Evolutionary conservation across 2,329 filamentous ascomycete genomes (phyloP).

Genomic region (Chalaropsis thielavioides): DNA sequence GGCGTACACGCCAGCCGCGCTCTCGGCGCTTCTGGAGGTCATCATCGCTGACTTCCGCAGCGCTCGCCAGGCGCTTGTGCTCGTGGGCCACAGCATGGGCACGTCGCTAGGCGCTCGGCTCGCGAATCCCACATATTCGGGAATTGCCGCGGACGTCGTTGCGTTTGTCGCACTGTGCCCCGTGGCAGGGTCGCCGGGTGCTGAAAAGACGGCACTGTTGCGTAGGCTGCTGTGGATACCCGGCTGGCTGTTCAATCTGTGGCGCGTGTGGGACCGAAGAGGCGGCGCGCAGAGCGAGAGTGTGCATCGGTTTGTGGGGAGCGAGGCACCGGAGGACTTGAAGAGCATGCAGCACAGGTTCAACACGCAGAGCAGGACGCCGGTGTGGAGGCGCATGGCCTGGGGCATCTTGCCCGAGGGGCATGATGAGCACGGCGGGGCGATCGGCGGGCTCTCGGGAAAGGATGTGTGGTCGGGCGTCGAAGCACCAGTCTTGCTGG

Average conservation of each 20-base stretch:
- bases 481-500: slow-evolving; percentile 58
- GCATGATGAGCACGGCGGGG: slow-evolving; percentile 36
- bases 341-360: slow-evolving; percentile 55
- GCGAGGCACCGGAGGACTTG: slow-evolving; percentile 48
- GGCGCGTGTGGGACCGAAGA: slow-evolving; percentile 62
- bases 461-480: slow-evolving; percentile 58
- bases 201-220: slow-evolving; percentile 31
- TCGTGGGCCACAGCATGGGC: slow-evolving; percentile 85
- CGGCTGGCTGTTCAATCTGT: slow-evolving; percentile 56
- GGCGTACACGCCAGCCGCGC: slow-evolving; percentile 63
- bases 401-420: slow-evolving; percentile 48
- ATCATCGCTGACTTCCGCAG: slow-evolving; percentile 60
- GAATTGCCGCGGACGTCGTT: slow-evolving; percentile 29
- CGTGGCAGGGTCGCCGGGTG: slow-evolving; percentile 45
- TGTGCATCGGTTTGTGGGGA: slow-evolving; percentile 62
- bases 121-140: slow-evolving; percentile 29
- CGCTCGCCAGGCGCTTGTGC: slow-evolving; percentile 53
- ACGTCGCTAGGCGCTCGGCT: slow-evolving; percentile 62
- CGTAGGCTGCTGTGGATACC: slow-evolving; percentile 54
- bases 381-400: slow-evolving; percentile 71
- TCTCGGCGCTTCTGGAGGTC: slow-evolving; percentile 59
- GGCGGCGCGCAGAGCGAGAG: slow-evolving; percentile 67
- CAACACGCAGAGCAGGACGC: slow-evolving; percentile 70
- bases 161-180: slow-evolving; percentile 68
- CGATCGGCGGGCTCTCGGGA: slow-evolving; percentile 53